phyloP scores from a whole-genome alignment of 2,329 filamentous ascomycete species.

The Cryphonectria naterciae region DNA sequence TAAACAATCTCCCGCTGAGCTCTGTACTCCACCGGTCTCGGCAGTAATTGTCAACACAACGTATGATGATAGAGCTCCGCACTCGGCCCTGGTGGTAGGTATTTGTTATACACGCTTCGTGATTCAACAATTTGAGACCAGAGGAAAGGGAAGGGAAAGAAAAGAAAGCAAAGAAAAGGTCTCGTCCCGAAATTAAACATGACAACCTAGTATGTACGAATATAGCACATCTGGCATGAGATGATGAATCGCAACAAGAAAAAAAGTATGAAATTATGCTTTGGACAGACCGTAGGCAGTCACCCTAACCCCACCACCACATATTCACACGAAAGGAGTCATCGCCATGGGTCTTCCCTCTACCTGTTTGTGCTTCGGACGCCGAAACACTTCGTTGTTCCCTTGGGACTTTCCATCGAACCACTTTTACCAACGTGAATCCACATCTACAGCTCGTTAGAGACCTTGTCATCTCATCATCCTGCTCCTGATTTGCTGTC shows the following conservation, averaged over 20 bases:
- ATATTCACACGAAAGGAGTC: background rate
- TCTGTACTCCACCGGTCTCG: background rate
- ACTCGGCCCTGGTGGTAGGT: background rate
- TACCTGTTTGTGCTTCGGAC: background rate
- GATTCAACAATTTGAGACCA: background rate
- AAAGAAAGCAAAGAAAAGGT: too few species aligned
- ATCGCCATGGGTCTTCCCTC: background rate
- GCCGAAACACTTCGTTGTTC: background rate
- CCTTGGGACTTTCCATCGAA: background rate
- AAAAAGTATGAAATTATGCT: background rate
- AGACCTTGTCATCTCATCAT: background rate
- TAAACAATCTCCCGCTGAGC: background rate
- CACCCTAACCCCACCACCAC: background rate
- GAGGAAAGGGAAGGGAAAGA: background rate
- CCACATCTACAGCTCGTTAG: background rate
- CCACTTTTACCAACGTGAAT: background rate
- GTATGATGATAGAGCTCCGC: background rate
- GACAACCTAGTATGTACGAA: too few species aligned
- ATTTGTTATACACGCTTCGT: background rate
- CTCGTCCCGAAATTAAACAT: too few species aligned
- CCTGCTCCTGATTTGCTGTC: background rate
- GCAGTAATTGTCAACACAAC: background rate
- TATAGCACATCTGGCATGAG: too few species aligned
- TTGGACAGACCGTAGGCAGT: background rate
- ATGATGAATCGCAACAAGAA: background rate